phyloP scores from a whole-genome alignment of 495 filamentous ascomycete genomes.

The Aspergillus asperescens region DNA sequence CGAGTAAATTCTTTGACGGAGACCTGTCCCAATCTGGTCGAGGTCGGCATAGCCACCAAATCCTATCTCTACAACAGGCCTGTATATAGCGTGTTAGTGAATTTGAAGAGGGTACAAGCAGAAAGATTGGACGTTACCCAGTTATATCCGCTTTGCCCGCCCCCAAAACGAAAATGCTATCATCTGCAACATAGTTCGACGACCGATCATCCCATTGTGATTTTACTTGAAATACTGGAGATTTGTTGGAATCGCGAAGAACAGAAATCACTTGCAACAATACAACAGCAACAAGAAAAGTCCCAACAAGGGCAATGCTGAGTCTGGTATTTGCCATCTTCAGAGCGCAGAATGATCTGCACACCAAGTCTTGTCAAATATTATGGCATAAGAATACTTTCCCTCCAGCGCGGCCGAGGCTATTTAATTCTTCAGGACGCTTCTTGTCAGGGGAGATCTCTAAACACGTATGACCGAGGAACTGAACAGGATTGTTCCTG shows the following conservation, averaged over 20 bases:
- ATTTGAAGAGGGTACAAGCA: neutral
- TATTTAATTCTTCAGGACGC: conserved; percentile 4
- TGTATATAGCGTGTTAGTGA: conserved; percentile 18
- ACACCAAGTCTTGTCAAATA: neutral
- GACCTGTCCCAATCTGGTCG: conserved; percentile 78
- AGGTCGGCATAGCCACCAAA: conserved; percentile 90
- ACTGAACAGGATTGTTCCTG: neutral
- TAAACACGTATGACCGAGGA: conserved; percentile 10
- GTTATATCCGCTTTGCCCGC: conserved; percentile 95
- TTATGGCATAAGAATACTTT: conserved; percentile 2
- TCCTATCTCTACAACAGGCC: conserved; percentile 85
- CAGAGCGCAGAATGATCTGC: neutral
- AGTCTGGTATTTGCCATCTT: conserved; percentile 32
- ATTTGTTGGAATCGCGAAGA: conserved; percentile 14
- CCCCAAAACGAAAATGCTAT: conserved; percentile 70
- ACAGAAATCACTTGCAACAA: conserved; percentile 30
- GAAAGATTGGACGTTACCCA: conserved; percentile 48
- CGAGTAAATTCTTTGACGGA: conserved; percentile 86
- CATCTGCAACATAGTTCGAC: conserved; percentile 20
- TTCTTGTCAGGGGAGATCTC: conserved; percentile 1
- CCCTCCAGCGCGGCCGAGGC: neutral
- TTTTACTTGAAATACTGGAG: conserved; percentile 4
- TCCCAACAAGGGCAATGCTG: conserved; percentile 21
- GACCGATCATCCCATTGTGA: conserved; percentile 18
- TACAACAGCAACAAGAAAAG: conserved; percentile 25